Conservation (phyloP, 208 protist species). For the Leishmania lainsoni region DNA sequence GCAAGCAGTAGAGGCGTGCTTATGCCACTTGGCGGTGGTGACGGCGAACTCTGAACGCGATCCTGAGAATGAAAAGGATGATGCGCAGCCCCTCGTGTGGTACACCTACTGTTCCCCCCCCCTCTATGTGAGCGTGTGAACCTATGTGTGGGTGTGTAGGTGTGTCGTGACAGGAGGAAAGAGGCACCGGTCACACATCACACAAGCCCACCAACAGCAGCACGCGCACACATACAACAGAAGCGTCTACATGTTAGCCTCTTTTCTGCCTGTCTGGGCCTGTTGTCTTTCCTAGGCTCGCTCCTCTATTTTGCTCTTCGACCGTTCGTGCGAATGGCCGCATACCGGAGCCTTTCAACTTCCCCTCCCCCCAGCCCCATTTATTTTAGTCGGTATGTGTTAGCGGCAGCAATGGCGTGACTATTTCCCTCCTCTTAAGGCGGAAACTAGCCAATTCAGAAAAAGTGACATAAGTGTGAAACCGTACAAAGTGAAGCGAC, state of each 20-base stretch:
- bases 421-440: neutral
- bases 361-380: neutral
- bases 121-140: neutral
- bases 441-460: neutral
- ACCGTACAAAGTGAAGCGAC: neutral
- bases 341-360: neutral
- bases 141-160: constrained; percentile 1
- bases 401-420: neutral
- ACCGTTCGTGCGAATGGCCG: neutral
- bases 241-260: too few species aligned
- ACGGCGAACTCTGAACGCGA: neutral
- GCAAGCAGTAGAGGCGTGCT: constrained; percentile 16
- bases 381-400: neutral
- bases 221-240: neutral
- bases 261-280: neutral
- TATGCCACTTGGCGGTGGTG: neutral
- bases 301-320: neutral
- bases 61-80: too few species aligned
- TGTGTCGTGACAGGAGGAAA: neutral
- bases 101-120: neutral
- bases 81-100: neutral
- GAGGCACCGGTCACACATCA: neutral
- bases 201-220: neutral
- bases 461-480: neutral
- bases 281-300: neutral